A percentile compares a stretch with the other conserved stretches of the same genome.
These are phyloP conservation scores for Zoysia japonica DNA, from an alignment of 176 grass and related monocot genomes.

Conservation along the genomic window DNA sequence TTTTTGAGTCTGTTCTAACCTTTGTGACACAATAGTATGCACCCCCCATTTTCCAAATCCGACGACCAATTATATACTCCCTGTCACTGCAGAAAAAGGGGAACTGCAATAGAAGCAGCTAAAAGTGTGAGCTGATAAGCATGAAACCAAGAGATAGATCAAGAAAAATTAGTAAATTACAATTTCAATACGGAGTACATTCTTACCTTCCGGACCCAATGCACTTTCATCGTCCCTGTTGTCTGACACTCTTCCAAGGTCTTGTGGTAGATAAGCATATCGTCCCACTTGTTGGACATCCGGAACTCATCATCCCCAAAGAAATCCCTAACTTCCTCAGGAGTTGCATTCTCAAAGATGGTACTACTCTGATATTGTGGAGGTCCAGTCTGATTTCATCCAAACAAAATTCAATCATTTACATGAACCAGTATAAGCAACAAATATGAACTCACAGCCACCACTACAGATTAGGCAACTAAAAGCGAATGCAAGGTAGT, in stretches of 20 bases:
- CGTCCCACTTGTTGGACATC: conserved; percentile 87
- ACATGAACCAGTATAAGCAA: neutral
- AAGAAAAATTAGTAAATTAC: neutral
- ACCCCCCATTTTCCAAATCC: conserved; percentile 73
- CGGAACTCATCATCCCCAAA: conserved; percentile 85
- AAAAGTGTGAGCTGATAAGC: conserved; percentile 10
- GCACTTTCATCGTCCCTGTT: conserved; percentile 75
- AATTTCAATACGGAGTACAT: neutral
- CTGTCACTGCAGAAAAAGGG: conserved; percentile 95
- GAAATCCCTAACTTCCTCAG: conserved; percentile 82
- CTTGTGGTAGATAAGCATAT: conserved; percentile 81
- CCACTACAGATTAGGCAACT: conserved; percentile 16
- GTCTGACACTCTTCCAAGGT: conserved; percentile 63
- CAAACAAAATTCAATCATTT: conserved; percentile 6
- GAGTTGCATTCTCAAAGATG: conserved; percentile 70
- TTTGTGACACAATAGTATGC: conserved; percentile 86
- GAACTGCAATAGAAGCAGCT: conserved; percentile 54
- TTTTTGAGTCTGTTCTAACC: conserved; percentile 49
- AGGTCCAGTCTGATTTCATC: conserved; percentile 53
- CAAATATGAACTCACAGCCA: neutral
- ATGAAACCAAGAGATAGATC: neutral
- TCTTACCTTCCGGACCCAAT: conserved; percentile 83
- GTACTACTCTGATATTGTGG: conserved; percentile 75
- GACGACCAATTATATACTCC: conserved; percentile 88
- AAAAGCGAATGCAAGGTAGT: neutral